phyloP scores from a whole-genome alignment of 2,329 filamentous ascomycete genomes.

The Karstenula rhodostoma region DNA sequence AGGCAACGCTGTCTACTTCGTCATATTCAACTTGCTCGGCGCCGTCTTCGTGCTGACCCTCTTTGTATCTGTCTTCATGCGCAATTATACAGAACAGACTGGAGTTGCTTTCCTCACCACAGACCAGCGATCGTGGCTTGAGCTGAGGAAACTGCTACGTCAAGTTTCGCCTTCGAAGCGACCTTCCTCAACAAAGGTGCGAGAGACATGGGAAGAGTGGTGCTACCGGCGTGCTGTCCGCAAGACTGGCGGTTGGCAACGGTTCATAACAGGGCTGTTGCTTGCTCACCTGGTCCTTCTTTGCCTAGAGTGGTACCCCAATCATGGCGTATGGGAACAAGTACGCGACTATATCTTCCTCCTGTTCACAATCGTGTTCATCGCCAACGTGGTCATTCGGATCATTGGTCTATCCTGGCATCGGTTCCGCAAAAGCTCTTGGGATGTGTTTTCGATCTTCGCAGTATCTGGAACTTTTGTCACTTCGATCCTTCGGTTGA shows the following conservation, averaged over 20 bases:
- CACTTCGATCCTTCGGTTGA: constrained; percentile 80
- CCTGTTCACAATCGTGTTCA: constrained; percentile 80
- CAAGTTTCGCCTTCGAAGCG: constrained; percentile 96
- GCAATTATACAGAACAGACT: constrained; percentile 98
- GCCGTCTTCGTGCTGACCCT: constrained; percentile 96
- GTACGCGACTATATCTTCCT: constrained; percentile 81
- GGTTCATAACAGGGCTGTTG: constrained; percentile 78
- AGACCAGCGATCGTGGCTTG: constrained; percentile 96
- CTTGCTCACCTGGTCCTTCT: constrained; percentile 84
- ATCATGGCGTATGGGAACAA: constrained; percentile 73
- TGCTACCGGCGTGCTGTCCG: constrained; percentile 94
- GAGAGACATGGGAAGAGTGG: constrained; percentile 83
- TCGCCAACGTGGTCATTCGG: constrained; percentile 82
- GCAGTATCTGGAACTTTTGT: constrained; percentile 81
- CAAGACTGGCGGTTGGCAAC: constrained; percentile 92
- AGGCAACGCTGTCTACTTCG: constrained; percentile 92
- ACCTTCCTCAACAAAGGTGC: constrained; percentile 78
- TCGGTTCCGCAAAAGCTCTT: constrained; percentile 89
- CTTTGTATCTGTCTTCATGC: constrained; percentile 99
- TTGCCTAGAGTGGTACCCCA: constrained; percentile 83
- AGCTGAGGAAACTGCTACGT: constrained; percentile 86
- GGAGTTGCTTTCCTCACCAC: constrained; percentile 95
- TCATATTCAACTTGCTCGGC: constrained; percentile 94
- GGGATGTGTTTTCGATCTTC: constrained; percentile 89
- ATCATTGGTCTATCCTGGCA: constrained; percentile 91